Percentiles rank a stretch among this genome's conserved stretches.
Conservation (phyloP, 2,329 filamentous ascomycete genomes). For the Fusarium compactum region DNA sequence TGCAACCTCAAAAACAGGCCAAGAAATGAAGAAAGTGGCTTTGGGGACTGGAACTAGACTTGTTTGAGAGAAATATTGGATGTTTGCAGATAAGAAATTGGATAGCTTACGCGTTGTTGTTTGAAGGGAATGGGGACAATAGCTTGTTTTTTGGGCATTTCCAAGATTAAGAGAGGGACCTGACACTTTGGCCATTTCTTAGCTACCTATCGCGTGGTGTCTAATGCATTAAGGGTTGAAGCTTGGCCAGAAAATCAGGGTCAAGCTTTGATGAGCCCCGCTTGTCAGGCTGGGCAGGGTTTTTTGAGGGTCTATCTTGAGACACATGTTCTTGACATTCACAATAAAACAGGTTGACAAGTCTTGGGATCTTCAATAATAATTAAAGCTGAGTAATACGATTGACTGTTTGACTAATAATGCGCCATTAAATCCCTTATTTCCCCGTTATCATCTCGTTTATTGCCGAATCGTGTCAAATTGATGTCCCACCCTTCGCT, state of each 20-base stretch:
- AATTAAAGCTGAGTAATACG: not conserved
- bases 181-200: not conserved
- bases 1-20: constrained; percentile 8
- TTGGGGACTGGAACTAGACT: constrained; percentile 3
- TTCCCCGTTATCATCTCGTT: not conserved
- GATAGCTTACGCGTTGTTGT: not conserved
- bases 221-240: constrained; percentile 15
- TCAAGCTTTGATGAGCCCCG: not conserved
- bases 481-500: no score
- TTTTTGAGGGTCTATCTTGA: not conserved
- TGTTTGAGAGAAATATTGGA: not conserved
- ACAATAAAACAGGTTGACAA: not conserved
- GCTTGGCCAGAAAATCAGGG: constrained; percentile 6
- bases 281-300: not conserved
- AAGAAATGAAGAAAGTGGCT: not conserved
- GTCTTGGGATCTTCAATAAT: not conserved
- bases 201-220: not conserved
- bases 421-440: not conserved
- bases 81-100: not conserved
- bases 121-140: not conserved
- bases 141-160: not conserved
- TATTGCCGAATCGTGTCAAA: not conserved
- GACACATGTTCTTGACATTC: not conserved
- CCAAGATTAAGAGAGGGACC: not conserved
- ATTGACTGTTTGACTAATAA: not conserved